A percentile compares a stretch with the other conserved stretches of the same genome.
Conservation (phyloP, 192 early-diverging fungal genomes). For the Borealophlyctis nickersoniae region DNA sequence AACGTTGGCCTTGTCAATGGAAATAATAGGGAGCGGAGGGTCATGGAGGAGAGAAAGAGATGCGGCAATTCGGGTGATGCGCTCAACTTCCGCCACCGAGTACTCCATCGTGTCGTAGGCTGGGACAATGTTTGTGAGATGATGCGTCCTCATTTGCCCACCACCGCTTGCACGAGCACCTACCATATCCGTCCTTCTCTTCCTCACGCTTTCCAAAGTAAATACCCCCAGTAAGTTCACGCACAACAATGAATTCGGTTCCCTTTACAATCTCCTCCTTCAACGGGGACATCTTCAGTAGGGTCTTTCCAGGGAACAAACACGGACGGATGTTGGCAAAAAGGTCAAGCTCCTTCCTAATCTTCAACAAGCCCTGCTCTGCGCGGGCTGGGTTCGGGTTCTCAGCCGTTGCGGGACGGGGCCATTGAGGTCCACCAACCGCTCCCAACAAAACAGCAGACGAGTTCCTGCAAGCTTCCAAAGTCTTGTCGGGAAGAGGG, state of each 20-base stretch:
- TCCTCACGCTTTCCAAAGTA: conserved; percentile 95
- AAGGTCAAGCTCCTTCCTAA: conserved; percentile 89
- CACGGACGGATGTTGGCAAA: conserved; percentile 97
- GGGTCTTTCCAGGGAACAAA: conserved; percentile 80
- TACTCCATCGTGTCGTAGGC: conserved; percentile 96
- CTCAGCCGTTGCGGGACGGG: conserved; percentile 62
- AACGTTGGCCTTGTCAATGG: conserved; percentile 99
- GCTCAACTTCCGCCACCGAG: conserved; percentile 83
- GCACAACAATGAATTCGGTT: conserved; percentile 86
- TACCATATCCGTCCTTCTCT: conserved; percentile 76
- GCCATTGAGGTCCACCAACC: conserved; percentile 97
- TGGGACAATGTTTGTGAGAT: conserved; percentile 18
- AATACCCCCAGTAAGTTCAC: conserved; percentile 95
- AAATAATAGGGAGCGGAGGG: conserved; percentile 86
- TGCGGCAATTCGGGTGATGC: conserved; percentile 94
- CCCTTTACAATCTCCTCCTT: conserved; percentile 87
- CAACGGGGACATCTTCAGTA: conserved; percentile 82
- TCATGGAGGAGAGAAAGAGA: conserved; percentile 71
- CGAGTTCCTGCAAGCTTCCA: conserved; percentile 75
- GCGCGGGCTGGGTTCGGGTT: conserved; percentile 80
- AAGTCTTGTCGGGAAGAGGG: conserved; percentile 80
- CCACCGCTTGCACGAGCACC: not conserved
- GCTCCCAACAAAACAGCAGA: conserved; percentile 95
- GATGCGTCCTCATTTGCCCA: too few relatives aligned
- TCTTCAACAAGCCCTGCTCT: conserved; percentile 88